These are phyloP conservation scores for Fusarium floridanum DNA, from an alignment of 2,329 filamentous ascomycete species.

Conservation along the genomic window DNA sequence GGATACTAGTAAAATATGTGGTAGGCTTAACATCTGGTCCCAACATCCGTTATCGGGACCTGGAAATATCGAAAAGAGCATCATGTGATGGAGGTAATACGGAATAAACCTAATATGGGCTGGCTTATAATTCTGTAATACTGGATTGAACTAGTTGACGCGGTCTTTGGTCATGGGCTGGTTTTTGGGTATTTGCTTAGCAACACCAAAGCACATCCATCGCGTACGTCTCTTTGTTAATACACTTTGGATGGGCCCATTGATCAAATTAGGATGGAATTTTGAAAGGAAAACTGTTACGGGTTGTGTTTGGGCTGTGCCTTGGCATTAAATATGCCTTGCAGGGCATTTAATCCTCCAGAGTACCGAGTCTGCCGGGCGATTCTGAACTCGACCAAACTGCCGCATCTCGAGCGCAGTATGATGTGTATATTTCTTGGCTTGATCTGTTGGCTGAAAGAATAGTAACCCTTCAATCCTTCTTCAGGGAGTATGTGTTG, in stretches of 20 bases:
- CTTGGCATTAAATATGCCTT: background rate
- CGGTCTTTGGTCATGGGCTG: background rate
- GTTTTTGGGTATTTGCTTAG: no score
- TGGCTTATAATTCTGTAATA: background rate
- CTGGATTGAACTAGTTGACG: background rate
- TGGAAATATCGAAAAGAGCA: background rate
- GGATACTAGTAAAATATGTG: background rate
- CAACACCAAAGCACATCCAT: no score
- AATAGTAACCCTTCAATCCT: background rate
- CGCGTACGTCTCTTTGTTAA: background rate
- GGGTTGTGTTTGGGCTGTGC: background rate
- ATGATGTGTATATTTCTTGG: background rate
- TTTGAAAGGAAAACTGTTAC: no score
- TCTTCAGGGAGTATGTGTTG: background rate
- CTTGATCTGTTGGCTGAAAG: background rate
- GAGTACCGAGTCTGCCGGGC: background rate
- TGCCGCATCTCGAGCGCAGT: background rate
- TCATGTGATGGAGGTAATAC: background rate
- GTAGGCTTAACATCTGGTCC: constrained; percentile 6
- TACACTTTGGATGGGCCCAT: background rate
- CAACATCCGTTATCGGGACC: background rate
- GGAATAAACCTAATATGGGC: background rate
- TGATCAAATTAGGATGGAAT: background rate
- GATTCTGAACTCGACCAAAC: background rate
- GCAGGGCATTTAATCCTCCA: background rate